Base-by-base conservation (phyloP, 176 grass and related monocot species). In the Hyparrhenia diplandra region DNA sequence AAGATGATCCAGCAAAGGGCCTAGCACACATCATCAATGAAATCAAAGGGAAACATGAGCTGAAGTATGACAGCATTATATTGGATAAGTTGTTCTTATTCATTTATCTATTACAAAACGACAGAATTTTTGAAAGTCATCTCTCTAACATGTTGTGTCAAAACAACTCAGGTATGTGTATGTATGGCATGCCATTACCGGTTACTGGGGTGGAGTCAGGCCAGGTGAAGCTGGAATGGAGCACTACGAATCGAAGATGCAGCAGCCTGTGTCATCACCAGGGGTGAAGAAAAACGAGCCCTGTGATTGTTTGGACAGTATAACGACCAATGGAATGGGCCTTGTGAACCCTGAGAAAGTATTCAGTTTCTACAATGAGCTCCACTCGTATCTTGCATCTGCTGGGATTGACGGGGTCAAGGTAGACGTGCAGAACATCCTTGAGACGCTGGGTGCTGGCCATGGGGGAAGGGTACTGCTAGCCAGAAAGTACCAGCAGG, bases 171-270 rank as follows among this genome's bases (percentile, higher is more conserved):
- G 94, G 67, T 92, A 90, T 62, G 83, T 97, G 27, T 97, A 90
- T 84, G 76, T 92, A 52, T 97, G 94, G 94, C 91, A 94, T 41
- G 85, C 91, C 8, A 92, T 97, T 34, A 90, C 87, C n/a, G 94
- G 94, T 5, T 97, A 97, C 77, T 97, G 94, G 94, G 94, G 94
- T 82, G 94, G 94, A 28, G 85, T 97, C 37, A 90, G 57, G 57
- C 89, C 89, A 16, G 80, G 73, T 40, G 73, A 17, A 52, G 52
- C 30, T 47, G 87, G 71, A 49, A 92, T 97, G 91, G 87, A 90
- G 77, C 82, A 87, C 69, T 92, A 97, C 13, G 82, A 87, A 25
- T 90, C 91, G 1, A 97, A 88, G 83, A 85, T 97, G 82, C 85
- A 92, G 10, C 90, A 77, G 36, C 89, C 89, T 14, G 68, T 94